phyloP scores from a whole-genome alignment of 495 filamentous ascomycete genomes.

The Neurospora sp. region DNA sequence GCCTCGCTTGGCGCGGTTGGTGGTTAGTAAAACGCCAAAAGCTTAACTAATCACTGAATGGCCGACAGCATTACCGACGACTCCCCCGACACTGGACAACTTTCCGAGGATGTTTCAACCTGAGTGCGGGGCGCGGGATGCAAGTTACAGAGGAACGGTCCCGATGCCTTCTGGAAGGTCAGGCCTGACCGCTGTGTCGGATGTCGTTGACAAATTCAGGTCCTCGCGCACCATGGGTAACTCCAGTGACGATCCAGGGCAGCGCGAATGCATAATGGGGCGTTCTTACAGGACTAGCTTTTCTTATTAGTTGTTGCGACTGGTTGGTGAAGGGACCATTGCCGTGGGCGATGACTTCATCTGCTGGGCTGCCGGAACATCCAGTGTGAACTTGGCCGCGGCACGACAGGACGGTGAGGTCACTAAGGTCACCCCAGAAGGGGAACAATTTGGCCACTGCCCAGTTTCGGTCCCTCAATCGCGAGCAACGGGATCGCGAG shows the following conservation, averaged over 20 bases:
- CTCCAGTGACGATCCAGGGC: neutral
- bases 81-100: neutral
- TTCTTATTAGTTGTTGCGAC: neutral
- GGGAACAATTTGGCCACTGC: neutral
- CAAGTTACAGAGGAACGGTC: neutral
- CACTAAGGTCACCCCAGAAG: neutral
- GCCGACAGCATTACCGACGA: neutral
- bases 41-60: neutral
- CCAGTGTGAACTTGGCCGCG: neutral
- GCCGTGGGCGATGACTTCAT: neutral
- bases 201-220: neutral
- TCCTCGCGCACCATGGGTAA: neutral
- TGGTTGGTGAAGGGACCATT: neutral
- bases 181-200: neutral
- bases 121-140: neutral
- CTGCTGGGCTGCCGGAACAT: neutral
- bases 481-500: neutral
- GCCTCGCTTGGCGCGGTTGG: neutral
- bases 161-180: neutral
- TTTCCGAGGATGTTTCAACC: neutral
- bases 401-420: neutral
- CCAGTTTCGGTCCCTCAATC: neutral
- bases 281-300: neutral
- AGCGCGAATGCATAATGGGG: neutral
- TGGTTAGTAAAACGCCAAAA: neutral